Evolutionary conservation across 495 filamentous ascomycete species (phyloP), one percentile per base, ranked within the genome.

Genomic region (Stereocaulon alpinum): DNA sequence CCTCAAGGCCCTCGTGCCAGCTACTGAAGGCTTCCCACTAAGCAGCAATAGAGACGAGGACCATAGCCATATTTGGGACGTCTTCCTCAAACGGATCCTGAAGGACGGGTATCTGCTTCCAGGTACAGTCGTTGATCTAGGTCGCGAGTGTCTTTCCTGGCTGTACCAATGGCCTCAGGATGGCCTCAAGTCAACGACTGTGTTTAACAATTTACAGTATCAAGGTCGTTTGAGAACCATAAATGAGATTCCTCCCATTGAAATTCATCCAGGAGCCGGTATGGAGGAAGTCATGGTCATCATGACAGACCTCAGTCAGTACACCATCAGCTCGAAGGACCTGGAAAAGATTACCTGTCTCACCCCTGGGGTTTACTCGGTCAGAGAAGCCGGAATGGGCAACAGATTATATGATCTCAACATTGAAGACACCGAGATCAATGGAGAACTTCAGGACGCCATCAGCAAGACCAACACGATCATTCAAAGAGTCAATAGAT

Each of bases 81-180:
- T 65, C 22, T 69, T 71, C 61, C 32, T 72, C 18, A 52, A 47
- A 40, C 45, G 60, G 12, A 66, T 70, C 11, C 53, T 69, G 6
- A 44, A 55, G 32, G 41, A 62, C 20, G 69, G 66, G 2, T 72
- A 70, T 58, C 15, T 72, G 12, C 59, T 72, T 11, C 70, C 70
- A 1, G 70, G 64, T 1, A 66, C 64, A 15, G 56, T 69, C 3
- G 42, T 57, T 6, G 44, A 64, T 15, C 62, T 71, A 7, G 66
- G 67, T 17, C 66, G 66, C 5, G 41, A 50, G 22, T 20, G 62
- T 24, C 37, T 51, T 11, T 71, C 70, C 20, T 72, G 70, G 69
- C 56, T 70, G n/a, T 64, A 65, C 6, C 62, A 71, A 45, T 72
- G 70, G 70, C 70, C 69, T 27, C 60, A 71, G 37, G 62, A 68